Evolutionary conservation across 2,329 filamentous ascomycete species (phyloP), one percentile per base, ranked within the genome.

Genomic region (Fusarium lyarnte): DNA sequence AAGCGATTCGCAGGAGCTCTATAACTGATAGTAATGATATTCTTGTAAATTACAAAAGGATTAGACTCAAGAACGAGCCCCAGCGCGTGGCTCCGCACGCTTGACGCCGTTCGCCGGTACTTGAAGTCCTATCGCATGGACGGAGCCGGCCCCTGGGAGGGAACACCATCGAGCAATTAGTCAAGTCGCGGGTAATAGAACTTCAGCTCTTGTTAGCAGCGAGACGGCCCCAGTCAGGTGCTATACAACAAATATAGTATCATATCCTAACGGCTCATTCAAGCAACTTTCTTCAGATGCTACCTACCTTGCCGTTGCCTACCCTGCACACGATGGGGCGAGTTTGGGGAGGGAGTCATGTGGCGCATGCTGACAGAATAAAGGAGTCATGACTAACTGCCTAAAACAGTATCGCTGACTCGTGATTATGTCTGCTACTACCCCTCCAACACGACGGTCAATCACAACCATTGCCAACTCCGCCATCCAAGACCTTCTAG

Each of bases 401-500:
- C 9, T 12, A 5, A 14, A 7, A 7, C 12, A 5, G 21, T 9
- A 7, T 6, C 3, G 17, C n/a, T 43, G 45, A n/a, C 7, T 43
- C 33, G 17, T 27, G 51, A 69, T 69, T 74, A 43, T 74, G 55
- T 72, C 71, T 16, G 8, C 6, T 14, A 11, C 31, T 63, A 67
- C 74, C 74, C 74, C 74, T 77, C 72, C 59, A 74, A 68, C 29
- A 46, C 43, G 33, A 49, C 36, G 58, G 35, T 54, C 43, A 39
- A 52, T 45, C 62, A 29, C 23, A 36, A 42, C 16, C 27, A 41
- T 66, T 47, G 63, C 59, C 66, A 65, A 70, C 70, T 74, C 73
- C 74, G 72, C 72, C 68, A 75, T 67, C 66, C 55, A 49, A 61
- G 54, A 75, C 70, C 75, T 77, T 77, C 75, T 75, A 75, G 75